Conservation (phyloP, 495 filamentous ascomycete species). For the Aspergillus hancockii region DNA sequence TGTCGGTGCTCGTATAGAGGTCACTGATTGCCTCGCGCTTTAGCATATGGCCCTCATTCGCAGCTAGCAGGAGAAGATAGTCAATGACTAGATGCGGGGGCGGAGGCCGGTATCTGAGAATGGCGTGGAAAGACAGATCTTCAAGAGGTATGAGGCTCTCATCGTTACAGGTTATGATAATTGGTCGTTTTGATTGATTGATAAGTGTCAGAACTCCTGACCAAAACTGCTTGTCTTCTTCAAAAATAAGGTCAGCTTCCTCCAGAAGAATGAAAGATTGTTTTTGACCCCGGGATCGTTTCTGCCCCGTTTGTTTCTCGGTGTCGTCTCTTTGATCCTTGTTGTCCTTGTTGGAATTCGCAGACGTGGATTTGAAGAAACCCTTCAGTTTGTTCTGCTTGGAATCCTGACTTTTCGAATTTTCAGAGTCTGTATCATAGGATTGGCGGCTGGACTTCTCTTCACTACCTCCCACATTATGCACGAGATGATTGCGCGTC, state of each 20-base stretch:
- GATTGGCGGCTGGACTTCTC: conserved; percentile 24
- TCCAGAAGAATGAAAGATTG: conserved; percentile 95
- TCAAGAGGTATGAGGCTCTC: conserved; percentile 73
- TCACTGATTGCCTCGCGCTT: conserved; percentile 62
- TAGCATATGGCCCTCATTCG: conserved; percentile 87
- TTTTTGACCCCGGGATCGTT: conserved; percentile 64
- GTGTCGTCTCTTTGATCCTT: conserved; percentile 19
- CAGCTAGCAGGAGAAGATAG: conserved; percentile 79
- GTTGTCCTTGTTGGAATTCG: conserved; percentile 24
- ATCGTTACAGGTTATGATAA: conserved; percentile 93
- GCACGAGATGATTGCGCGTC: conserved; percentile 91
- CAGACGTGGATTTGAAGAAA: conserved; percentile 67
- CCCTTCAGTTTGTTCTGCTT: conserved; percentile 76
- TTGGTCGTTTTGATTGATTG: conserved; percentile 80
- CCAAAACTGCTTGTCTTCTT: conserved; percentile 97
- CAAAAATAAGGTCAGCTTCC: conserved; percentile 91
- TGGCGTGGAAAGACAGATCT: conserved; percentile 74
- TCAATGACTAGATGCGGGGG: conserved; percentile 71
- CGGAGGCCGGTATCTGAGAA: conserved; percentile 76
- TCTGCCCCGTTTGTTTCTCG: conserved; percentile 31
- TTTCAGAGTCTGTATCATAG: conserved; percentile 16
- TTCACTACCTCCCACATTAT: conserved; percentile 40
- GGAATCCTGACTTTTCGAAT: conserved; percentile 48
- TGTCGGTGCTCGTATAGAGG: conserved; percentile 65
- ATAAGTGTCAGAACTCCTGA: conserved; percentile 74